Conservation (phyloP, 768 basidiomycete genomes). For the Suillus cothurnatus region DNA sequence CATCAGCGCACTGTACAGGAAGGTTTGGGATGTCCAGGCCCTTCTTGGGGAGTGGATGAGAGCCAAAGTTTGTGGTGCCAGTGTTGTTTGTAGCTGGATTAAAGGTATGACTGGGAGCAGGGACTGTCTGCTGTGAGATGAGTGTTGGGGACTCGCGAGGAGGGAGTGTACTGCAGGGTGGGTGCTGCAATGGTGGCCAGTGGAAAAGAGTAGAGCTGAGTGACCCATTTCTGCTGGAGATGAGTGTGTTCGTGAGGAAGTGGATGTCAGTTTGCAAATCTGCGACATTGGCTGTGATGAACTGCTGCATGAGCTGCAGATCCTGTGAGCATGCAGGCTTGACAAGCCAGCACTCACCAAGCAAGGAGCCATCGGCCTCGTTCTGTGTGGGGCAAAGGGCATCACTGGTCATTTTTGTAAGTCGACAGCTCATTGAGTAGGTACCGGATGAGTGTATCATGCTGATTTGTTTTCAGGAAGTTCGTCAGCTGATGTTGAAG, state of each 20-base stretch:
- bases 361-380: not conserved
- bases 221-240: not conserved
- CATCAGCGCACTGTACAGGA: not conserved
- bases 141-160: not conserved
- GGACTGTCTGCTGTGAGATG: not conserved
- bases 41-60: not conserved
- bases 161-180: not conserved
- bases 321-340: not conserved
- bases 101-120: too few relatives aligned
- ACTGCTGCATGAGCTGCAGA: not conserved
- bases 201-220: not conserved
- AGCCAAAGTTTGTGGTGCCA: not conserved
- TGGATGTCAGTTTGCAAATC: not conserved
- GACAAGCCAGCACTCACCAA: not conserved
- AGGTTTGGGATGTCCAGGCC: conserved; percentile 6
- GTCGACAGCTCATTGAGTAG: not conserved
- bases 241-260: not conserved
- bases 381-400: not conserved
- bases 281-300: not conserved
- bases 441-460: not conserved
- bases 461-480: not conserved
- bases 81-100: too few relatives aligned
- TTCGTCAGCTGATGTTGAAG: not conserved
- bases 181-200: not conserved
- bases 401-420: not conserved